phyloP scores from a whole-genome alignment of 2,329 filamentous ascomycete species.

The Ilyonectria sp. region DNA sequence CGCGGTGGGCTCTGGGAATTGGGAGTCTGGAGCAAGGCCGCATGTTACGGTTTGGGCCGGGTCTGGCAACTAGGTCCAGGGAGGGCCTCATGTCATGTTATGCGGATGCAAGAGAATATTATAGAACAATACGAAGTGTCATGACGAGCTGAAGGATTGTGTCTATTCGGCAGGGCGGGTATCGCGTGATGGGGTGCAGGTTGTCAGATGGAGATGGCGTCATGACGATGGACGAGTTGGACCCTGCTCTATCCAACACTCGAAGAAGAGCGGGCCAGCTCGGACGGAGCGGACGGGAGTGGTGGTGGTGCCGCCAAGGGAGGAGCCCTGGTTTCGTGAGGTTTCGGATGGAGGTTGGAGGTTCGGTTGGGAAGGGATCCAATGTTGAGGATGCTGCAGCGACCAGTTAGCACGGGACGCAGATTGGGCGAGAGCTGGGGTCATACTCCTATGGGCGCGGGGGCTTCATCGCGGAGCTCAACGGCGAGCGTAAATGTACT shows the following conservation, averaged over 20 bases:
- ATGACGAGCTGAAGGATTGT: slow-evolving; percentile 40
- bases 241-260: slow-evolving; percentile 73
- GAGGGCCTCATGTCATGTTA: slow-evolving; percentile 40
- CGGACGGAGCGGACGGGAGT: slow-evolving; percentile 68
- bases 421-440: background rate
- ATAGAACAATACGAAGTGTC: slow-evolving; percentile 42
- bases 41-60: slow-evolving; percentile 36
- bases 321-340: slow-evolving; percentile 47
- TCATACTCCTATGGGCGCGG: slow-evolving; percentile 72
- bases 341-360: slow-evolving; percentile 57
- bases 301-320: slow-evolving; percentile 58
- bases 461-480: slow-evolving; percentile 75
- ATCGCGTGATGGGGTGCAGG: slow-evolving; percentile 11
- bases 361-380: slow-evolving; percentile 70
- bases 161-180: slow-evolving; percentile 29
- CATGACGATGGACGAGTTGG: slow-evolving; percentile 13
- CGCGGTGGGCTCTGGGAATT: slow-evolving; percentile 34
- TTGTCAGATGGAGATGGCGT: background rate
- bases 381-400: slow-evolving; percentile 70
- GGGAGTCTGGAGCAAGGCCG: slow-evolving; percentile 43
- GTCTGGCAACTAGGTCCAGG: slow-evolving; percentile 41
- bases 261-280: slow-evolving; percentile 74
- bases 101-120: slow-evolving; percentile 33
- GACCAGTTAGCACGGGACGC: slow-evolving; percentile 18
- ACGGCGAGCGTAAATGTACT: slow-evolving; percentile 85